These are phyloP conservation scores for Pseudogymnoascus pannorum DNA, from an alignment of 2,329 filamentous ascomycete species.

Conservation along the genomic window DNA sequence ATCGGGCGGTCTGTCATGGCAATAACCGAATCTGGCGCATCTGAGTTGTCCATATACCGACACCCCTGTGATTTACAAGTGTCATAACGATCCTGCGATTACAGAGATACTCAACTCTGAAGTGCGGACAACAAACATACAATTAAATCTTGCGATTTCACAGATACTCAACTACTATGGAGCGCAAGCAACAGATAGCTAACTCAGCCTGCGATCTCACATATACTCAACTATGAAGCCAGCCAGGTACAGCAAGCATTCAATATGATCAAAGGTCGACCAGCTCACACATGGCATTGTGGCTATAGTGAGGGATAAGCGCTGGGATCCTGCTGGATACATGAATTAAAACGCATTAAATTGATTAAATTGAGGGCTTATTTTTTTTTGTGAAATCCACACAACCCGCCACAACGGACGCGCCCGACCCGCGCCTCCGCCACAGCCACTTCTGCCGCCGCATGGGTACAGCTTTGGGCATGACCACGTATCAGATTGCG, in stretches of 20 bases:
- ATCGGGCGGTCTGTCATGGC: slow-evolving; percentile 2
- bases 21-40: neutral
- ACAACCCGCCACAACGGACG: neutral
- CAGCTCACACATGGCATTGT: no score
- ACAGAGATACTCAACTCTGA: no score
- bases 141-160: no score
- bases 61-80: neutral
- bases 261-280: no score
- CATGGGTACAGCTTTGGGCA: neutral
- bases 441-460: neutral
- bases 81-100: no score
- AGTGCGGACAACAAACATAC: no score
- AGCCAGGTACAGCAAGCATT: no score
- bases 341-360: neutral
- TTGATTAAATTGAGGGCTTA: slow-evolving; percentile 3
- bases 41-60: neutral
- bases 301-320: slow-evolving; percentile 5
- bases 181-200: no score
- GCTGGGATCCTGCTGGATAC: neutral
- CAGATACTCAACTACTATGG: no score
- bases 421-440: slow-evolving; percentile 1
- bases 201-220: no score
- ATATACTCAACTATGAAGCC: no score
- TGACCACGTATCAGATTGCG: slow-evolving; percentile 2
- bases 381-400: neutral